Evolutionary conservation across 2,329 filamentous ascomycete species (phyloP), one percentile per base, ranked within the genome.

Genomic region (Aspergillus calidoustus): DNA sequence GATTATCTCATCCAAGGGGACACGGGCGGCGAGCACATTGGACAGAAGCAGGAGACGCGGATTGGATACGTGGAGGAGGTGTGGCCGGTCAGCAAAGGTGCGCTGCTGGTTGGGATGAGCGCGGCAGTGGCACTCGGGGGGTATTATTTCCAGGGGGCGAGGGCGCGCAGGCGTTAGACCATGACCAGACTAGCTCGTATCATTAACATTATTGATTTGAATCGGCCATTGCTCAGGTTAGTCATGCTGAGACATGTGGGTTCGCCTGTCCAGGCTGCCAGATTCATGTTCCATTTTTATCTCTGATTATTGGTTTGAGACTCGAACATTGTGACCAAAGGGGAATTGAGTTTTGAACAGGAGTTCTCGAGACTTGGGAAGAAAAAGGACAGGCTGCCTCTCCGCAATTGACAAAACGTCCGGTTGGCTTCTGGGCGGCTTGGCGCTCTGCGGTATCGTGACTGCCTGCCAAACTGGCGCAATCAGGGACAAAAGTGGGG

Each of bases 31-130:
- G 43, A 60, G 11, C 23, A 49, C 28, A 52, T 77, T 1, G 59
- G 66, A n/a, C 57, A 59, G n/a, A 68, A 72, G 54, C 70, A 67
- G 43, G 63, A 62, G 3, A 73, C 63, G 1, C 49, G 70, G 19
- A 66, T 78, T 30, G 68, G 69, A 4, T 71, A 76, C 30, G 74
- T 77, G 1, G 65, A 72, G 11, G 78, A 80, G 62, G 75, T 79
- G 60, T 72, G 70, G 4, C 64, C 72, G 6, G 60, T 80, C 3
- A 70, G 72, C 52, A 68, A 73, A 44, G 57, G 64, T 15, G 70
- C 72, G 1, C 60, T 76, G 65, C 59, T 96, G 89, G 77, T 95
- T 90, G 17, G 91, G 89, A 22, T 91, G 86, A 57, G 92, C 89
- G 50, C 65, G 9, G 41, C 91, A 91, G 71, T 93, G 86, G 73